phyloP scores from a whole-genome alignment of 495 filamentous ascomycete genomes.

The Penicillium samsonianum region DNA sequence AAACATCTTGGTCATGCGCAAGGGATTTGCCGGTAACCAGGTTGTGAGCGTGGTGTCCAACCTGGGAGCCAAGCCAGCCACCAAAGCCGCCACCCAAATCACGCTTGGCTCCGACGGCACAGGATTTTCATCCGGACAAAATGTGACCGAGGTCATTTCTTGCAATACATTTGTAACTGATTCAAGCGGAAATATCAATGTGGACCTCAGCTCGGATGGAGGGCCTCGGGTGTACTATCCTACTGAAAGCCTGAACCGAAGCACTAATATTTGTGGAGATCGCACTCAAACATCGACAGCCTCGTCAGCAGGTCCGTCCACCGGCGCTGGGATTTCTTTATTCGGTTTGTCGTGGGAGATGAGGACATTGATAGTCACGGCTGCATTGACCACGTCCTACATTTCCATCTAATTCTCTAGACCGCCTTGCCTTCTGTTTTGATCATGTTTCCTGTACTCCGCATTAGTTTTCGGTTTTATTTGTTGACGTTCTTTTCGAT shows the following conservation, averaged over 20 bases:
- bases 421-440: neutral
- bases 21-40: constrained; percentile 24
- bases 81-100: constrained; percentile 13
- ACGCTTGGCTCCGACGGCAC: constrained; percentile 19
- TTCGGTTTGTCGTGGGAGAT: constrained; percentile 11
- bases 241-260: constrained; percentile 18
- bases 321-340: constrained; percentile 8
- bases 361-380: constrained; percentile 7
- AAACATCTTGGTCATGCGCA: constrained; percentile 21
- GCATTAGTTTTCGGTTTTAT: neutral
- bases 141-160: constrained; percentile 22
- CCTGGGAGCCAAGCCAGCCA: constrained; percentile 19
- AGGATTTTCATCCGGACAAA: constrained; percentile 17
- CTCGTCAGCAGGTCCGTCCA: constrained; percentile 12
- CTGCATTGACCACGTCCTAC: constrained; percentile 8
- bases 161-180: constrained; percentile 17
- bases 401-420: constrained; percentile 9
- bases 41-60: constrained; percentile 26
- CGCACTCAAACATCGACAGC: constrained; percentile 15
- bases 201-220: constrained; percentile 23
- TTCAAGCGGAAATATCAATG: constrained; percentile 18
- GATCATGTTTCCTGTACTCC: neutral
- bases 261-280: constrained; percentile 18
- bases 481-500: constrained; percentile 1
- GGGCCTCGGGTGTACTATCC: constrained; percentile 24